phyloP scores from a whole-genome alignment of 441 rosid species.

The Sinapis alba region DNA sequence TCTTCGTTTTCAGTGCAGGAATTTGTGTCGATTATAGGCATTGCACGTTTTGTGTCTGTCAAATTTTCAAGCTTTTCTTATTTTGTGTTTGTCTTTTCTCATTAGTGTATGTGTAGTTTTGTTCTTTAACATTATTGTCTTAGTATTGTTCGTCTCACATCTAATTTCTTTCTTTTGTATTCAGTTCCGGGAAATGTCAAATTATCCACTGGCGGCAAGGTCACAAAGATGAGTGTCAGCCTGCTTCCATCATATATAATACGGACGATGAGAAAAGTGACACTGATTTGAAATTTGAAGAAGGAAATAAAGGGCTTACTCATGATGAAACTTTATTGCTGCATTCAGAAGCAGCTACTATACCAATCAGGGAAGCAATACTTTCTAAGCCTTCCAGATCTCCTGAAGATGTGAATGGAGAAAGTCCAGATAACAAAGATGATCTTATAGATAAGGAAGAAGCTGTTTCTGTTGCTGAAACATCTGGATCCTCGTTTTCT shows the following conservation, averaged over 20 bases:
- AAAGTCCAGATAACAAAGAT: constrained; percentile 45
- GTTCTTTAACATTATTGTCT: neutral
- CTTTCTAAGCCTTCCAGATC: constrained; percentile 40
- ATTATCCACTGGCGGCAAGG: constrained; percentile 96
- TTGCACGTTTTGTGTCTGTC: neutral
- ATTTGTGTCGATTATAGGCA: neutral
- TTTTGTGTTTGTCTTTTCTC: neutral
- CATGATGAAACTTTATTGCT: constrained; percentile 37
- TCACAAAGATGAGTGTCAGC: constrained; percentile 87
- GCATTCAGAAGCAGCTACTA: constrained; percentile 39
- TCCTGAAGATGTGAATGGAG: constrained; percentile 38
- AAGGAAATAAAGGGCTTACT: constrained; percentile 31
- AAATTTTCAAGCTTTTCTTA: neutral
- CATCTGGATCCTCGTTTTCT: constrained; percentile 66
- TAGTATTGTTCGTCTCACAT: neutral
- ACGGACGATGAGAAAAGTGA: constrained; percentile 46
- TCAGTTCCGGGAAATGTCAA: constrained; percentile 92
- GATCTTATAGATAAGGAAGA: constrained; percentile 51
- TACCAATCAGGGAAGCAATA: constrained; percentile 40
- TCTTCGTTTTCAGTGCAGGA: neutral
- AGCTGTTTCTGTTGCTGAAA: constrained; percentile 53
- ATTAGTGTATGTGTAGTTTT: neutral
- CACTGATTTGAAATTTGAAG: constrained; percentile 37
- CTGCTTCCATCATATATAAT: constrained; percentile 39
- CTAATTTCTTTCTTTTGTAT: constrained; percentile 13